A percentile compares a stretch with the other conserved stretches of the same genome.
Evolutionary conservation across 768 basidiomycete genomes (phyloP).

Genomic region (Mycena pura): DNA sequence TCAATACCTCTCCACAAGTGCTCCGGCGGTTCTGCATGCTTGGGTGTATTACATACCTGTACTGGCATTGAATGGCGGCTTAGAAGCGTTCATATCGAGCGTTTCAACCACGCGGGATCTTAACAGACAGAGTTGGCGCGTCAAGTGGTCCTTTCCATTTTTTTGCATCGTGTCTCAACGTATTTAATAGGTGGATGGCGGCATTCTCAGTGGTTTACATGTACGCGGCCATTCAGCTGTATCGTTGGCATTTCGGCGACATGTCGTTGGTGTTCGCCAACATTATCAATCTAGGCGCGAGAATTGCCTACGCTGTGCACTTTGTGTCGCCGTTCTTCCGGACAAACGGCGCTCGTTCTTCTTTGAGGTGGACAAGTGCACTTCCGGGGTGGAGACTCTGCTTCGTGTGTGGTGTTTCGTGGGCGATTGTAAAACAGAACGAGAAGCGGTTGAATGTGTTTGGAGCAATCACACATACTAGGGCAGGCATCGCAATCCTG

Average conservation of each 20-base stretch:
- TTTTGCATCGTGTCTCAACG: background rate
- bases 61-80: conserved; percentile 86
- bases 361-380: conserved; percentile 32
- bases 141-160: background rate
- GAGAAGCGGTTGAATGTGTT: conserved; percentile 30
- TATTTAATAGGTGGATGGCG: conserved; percentile 71
- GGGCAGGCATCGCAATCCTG: conserved; percentile 31
- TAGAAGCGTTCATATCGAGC: conserved; percentile 91
- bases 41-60: conserved; percentile 93
- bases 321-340: conserved; percentile 60
- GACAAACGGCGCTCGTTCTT: conserved; percentile 14
- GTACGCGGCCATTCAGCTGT: conserved; percentile 52
- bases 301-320: conserved; percentile 64
- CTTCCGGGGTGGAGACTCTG: conserved; percentile 35
- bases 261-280: conserved; percentile 80
- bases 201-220: conserved; percentile 76
- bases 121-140: conserved; percentile 68
- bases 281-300: conserved; percentile 64
- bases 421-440: conserved; percentile 36
- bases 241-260: conserved; percentile 62
- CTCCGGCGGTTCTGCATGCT: conserved; percentile 74
- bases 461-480: conserved; percentile 27
- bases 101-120: conserved; percentile 74
- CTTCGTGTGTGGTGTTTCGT: conserved; percentile 32
- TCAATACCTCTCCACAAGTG: conserved; percentile 77